Base-by-base conservation (phyloP, 768 basidiomycete genomes). In the Pleurotus ostreatus region DNA sequence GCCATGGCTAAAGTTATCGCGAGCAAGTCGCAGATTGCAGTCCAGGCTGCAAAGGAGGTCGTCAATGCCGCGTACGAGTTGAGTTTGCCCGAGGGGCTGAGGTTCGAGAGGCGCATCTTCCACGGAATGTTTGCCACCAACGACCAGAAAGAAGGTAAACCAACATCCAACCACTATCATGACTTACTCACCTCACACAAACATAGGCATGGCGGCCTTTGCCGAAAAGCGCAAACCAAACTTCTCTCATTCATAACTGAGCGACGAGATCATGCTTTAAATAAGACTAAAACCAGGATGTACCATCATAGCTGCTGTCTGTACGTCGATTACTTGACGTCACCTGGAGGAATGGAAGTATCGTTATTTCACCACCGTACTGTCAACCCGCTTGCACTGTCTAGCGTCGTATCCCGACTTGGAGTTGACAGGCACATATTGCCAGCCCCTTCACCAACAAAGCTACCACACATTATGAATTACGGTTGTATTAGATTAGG, bases 121-220 rank as follows among this genome's bases (percentile, higher is more conserved):
- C 90, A 98, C 62, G 78, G 84, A 40, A 73, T 94, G 57, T 98
- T 99, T 64, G 94, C 94, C 4, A 97, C 97, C 15, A 82, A 86
- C 53, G 94, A 96, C 68, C 94, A 95, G 74, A 95, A 95, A 76
- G 94, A 96, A 74, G 94, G 93, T 88, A 63, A 58, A 88, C 71
- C 15, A 41, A 51, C 20, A 34, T 40, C 40, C 5, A 25, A 38
- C 26, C 6, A 40, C 16, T 56, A 26, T 16, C 57, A 41, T 47
- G 22, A 62, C 63, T 38, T 60, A n/a, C 30, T 34, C 30, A 34
- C 30, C 30, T 34, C 30, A 34, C 30, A 34, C 59, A 43, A 55
- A 26, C 23, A 22, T 61, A 96, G 95, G 96, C 16, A 99, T 98
- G 96, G 68, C 78, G 20, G 96, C 96, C 18, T 98, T 99, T 65